Evolutionary conservation across 148 eudicot genomes (phyloP), one percentile per base, ranked within the genome.

Genomic region (Gaultheria prostrata): DNA sequence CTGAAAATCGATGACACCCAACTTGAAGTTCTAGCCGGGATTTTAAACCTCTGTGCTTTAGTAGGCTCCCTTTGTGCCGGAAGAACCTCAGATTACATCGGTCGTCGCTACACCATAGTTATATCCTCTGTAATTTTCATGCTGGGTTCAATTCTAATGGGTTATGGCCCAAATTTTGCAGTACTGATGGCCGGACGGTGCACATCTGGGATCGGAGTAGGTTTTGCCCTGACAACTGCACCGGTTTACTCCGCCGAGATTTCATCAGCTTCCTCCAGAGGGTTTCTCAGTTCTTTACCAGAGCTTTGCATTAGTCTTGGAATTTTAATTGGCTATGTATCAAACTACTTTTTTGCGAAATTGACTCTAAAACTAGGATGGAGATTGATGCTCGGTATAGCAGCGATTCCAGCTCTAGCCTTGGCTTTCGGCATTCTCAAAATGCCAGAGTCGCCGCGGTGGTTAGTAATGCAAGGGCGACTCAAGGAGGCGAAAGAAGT

Each of bases 211-310:
- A 45, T 93, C n/a, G 97, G 97, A 0, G 97, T 93, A 0, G 97
- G 98, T 0, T 92, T 90, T 48, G 94, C 98, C 4, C 90, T 95
- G 18, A 92, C 94, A 92, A 92, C 93, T 6, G 93, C 93, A 0
- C 98, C 95, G 1, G 94, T 95, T 2, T 95, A 95, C 85, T 87
- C 93, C 0, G 94, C 97, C 6, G 98, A 95, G 82, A 90, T 95
- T 1, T 92, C 98, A 3, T 85, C 98, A 2, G 88, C 94, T 8
- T 15, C 86, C 0, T 86, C 90, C 33, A 90, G 97, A 20, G 98
- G 98, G 3, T 76, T 89, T n/a, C 86, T 95, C 3, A 69, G 94
- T 6, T 93, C 95, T 0, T 83, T 95, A 4, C 92, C 97, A 1
- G 98, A 95, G 85, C 72, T 95, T 9, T 89, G 93, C 59, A 92